Evolutionary conservation across 192 early-diverging fungal species (phyloP).

Genomic region (Backusella psychrophila): DNA sequence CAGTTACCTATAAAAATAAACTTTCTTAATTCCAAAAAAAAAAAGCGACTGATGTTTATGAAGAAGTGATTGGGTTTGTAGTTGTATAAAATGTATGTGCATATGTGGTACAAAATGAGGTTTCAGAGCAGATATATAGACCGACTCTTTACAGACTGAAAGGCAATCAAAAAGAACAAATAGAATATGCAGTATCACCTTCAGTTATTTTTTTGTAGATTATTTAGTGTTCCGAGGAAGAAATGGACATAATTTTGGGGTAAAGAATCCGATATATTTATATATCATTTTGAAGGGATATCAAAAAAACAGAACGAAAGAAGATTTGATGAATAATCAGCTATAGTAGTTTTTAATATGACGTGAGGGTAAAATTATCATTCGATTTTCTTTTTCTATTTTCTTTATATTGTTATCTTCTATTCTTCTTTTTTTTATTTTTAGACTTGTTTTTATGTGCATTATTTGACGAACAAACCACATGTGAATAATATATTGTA

Average conservation of each 20-base stretch:
- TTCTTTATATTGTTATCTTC: background rate
- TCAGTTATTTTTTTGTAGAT: background rate
- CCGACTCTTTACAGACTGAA: background rate
- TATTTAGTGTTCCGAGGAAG: background rate
- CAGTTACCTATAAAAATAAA: background rate
- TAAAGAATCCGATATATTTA: background rate
- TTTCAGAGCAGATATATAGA: background rate
- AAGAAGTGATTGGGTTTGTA: background rate
- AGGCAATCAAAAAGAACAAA: slow-evolving; percentile 1
- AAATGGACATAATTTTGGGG: background rate
- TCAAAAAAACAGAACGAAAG: background rate
- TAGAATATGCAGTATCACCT: background rate
- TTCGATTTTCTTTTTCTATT: slow-evolving; percentile 1
- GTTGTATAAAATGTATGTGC: background rate
- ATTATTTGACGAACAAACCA: background rate
- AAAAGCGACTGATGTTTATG: background rate
- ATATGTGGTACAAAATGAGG: background rate
- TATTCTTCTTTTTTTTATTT: background rate
- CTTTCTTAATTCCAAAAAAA: background rate
- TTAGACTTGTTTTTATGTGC: background rate
- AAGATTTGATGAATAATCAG: background rate
- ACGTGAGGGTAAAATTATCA: background rate
- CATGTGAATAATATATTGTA: background rate
- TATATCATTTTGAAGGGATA: background rate
- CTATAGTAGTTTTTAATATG: background rate